These are phyloP conservation scores for Scenedesmus sp. DNA, from an alignment of 163 green algal genomes.

Conservation along the genomic window DNA sequence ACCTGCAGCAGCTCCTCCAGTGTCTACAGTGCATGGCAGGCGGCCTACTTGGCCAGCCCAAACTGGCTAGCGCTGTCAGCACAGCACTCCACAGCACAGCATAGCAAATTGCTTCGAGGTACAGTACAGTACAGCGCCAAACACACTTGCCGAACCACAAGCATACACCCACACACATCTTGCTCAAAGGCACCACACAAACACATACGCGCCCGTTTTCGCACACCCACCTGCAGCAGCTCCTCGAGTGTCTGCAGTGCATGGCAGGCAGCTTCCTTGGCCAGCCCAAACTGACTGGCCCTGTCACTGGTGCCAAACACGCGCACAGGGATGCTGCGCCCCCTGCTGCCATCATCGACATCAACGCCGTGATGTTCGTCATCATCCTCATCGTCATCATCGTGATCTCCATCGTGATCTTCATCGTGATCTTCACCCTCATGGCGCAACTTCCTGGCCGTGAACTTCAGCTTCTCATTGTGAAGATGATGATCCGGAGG, in stretches of 20 bases:
- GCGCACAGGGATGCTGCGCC: not conserved
- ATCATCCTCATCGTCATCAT: not conserved
- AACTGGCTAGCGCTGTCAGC: conserved; percentile 32
- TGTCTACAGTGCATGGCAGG: conserved; percentile 9
- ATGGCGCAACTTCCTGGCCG: not conserved
- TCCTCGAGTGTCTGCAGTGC: conserved; percentile 40
- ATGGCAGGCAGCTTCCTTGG: conserved; percentile 35
- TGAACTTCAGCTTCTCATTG: not conserved
- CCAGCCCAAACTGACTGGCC: conserved; percentile 27
- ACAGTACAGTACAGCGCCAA: too few species aligned
- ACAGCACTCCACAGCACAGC: too few species aligned
- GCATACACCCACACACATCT: not conserved
- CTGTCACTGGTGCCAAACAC: conserved; percentile 47
- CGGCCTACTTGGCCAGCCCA: not conserved
- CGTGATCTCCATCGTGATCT: not conserved
- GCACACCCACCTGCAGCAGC: conserved; percentile 1
- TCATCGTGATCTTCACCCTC: conserved; percentile 6
- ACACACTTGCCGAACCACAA: not conserved
- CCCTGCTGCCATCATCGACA: conserved; percentile 7
- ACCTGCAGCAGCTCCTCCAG: conserved; percentile 26
- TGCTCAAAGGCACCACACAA: not conserved
- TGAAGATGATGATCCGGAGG: too few species aligned
- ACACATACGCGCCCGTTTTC: not conserved
- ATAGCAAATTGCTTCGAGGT: too few species aligned
- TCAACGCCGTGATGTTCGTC: not conserved